Percentiles rank a stretch among this genome's conserved stretches.
These are phyloP conservation scores for Candida ascalaphidarum DNA, from an alignment of 805 yeast species.

Conservation along the genomic window DNA sequence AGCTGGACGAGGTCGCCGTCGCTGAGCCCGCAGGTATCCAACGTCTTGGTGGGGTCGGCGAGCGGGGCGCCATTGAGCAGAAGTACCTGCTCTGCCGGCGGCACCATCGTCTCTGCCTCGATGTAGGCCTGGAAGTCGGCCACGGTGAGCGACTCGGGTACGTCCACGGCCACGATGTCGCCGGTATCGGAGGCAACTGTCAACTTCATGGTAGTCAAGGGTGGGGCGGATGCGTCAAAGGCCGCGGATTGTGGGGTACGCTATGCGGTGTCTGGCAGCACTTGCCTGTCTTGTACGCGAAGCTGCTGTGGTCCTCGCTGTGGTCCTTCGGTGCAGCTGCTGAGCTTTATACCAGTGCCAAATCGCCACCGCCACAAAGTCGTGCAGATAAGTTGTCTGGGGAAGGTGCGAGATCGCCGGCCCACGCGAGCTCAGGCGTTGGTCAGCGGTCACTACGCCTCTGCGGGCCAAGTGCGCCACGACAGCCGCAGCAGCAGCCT, in stretches of 20 bases:
- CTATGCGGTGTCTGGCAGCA: too few species aligned
- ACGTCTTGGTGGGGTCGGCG: conserved; percentile 19
- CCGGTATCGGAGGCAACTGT: conserved; percentile 13
- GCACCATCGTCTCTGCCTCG: conserved; percentile 58
- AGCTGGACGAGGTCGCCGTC: conserved; percentile 54
- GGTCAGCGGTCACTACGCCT: too few species aligned
- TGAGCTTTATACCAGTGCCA: too few species aligned
- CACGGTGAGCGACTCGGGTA: conserved; percentile 54
- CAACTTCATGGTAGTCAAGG: conserved; percentile 7
- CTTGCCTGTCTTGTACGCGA: too few species aligned
- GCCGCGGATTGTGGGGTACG: not conserved
- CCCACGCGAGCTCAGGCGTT: too few species aligned
- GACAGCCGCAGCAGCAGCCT: too few species aligned
- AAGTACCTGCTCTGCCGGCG: conserved; percentile 39
- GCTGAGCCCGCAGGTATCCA: conserved; percentile 40
- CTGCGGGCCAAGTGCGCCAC: too few species aligned
- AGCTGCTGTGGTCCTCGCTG: too few species aligned
- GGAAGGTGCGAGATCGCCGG: too few species aligned
- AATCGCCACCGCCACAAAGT: too few species aligned
- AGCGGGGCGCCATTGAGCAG: conserved; percentile 38
- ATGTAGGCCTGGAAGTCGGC: conserved; percentile 66
- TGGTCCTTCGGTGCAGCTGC: too few species aligned
- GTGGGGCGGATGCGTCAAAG: not conserved
- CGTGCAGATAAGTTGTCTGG: too few species aligned
- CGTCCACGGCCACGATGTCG: conserved; percentile 41